These are phyloP conservation scores for Batrachochytrium dendrobatidis DNA, from an alignment of 371 early-diverging fungal genomes.

Conservation along the genomic window DNA sequence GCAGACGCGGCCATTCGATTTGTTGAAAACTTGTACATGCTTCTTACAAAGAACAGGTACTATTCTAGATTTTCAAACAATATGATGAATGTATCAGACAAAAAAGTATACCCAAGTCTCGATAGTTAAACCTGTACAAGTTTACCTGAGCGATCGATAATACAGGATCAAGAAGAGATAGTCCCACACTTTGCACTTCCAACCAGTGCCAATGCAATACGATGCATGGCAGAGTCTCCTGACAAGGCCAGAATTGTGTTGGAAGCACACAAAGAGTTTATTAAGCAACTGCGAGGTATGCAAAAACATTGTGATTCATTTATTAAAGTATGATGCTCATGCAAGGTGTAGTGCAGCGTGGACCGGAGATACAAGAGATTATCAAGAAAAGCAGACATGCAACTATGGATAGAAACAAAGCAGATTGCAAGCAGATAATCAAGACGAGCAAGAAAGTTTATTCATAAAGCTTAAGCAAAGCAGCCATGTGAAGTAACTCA, in stretches of 20 bases:
- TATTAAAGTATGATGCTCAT: background rate
- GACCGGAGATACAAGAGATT: background rate
- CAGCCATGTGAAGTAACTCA: too few relatives aligned
- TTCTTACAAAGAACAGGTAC: slow-evolving; percentile 22
- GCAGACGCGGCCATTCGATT: slow-evolving; percentile 31
- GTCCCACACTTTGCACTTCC: slow-evolving; percentile 34
- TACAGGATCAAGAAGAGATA: background rate
- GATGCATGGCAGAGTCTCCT: slow-evolving; percentile 17
- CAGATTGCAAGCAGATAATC: background rate
- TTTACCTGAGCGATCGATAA: background rate
- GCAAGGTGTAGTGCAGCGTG: slow-evolving; percentile 3
- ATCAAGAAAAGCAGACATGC: background rate
- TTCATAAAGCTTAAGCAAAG: too few relatives aligned
- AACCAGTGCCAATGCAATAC: slow-evolving; percentile 29
- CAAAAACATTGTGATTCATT: background rate
- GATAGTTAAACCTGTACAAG: background rate
- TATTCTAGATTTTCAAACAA: background rate
- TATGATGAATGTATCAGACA: background rate
- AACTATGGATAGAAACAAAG: background rate
- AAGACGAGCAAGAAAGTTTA: too few relatives aligned
- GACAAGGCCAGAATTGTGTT: slow-evolving; percentile 17
- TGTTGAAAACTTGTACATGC: slow-evolving; percentile 27
- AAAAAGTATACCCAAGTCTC: background rate
- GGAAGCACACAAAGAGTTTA: slow-evolving; percentile 18
- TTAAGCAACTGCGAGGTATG: slow-evolving; percentile 10